Evolutionary conservation across 805 yeast genomes (phyloP).

Genomic region (Zygotorulaspora chibaensis): DNA sequence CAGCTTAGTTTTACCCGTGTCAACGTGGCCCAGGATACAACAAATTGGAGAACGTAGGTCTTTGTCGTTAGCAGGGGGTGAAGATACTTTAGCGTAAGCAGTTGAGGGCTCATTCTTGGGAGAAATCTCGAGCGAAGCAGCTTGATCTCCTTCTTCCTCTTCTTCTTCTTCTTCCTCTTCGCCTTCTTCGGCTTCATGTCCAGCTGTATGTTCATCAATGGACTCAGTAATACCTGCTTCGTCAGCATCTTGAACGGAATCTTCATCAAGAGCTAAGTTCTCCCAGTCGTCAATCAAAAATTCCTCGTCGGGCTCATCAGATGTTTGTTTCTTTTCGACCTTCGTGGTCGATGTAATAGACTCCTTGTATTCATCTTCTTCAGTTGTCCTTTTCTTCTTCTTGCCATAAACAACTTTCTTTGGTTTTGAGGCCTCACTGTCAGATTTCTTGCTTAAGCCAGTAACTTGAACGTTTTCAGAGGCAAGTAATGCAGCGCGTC

Average conservation of each 20-base stretch:
- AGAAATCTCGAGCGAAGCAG: slow-evolving; percentile 28
- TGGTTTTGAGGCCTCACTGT: slow-evolving; percentile 40
- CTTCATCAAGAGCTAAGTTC: slow-evolving; percentile 57
- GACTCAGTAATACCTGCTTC: slow-evolving; percentile 17
- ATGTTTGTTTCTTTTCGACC: slow-evolving; percentile 22
- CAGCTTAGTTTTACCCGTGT: slow-evolving; percentile 97
- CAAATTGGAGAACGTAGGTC: slow-evolving; percentile 97
- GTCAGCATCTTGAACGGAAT: slow-evolving; percentile 41
- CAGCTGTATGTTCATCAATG: slow-evolving; percentile 26
- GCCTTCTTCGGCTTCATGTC: slow-evolving; percentile 33
- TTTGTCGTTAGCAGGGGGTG: slow-evolving; percentile 35
- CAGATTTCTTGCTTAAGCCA: slow-evolving; percentile 49
- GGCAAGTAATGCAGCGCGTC: slow-evolving; percentile 79
- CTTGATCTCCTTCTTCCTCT: slow-evolving; percentile 25
- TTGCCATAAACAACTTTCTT: slow-evolving; percentile 68
- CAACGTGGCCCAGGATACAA: slow-evolving; percentile 99
- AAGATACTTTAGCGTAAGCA: slow-evolving; percentile 30
- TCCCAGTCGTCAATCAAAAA: slow-evolving; percentile 86
- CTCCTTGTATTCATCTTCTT: slow-evolving; percentile 29
- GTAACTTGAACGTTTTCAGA: slow-evolving; percentile 70
- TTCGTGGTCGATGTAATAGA: slow-evolving; percentile 23
- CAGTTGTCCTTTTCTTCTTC: slow-evolving; percentile 53
- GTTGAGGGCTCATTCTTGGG: not conserved
- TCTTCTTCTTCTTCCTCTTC: slow-evolving; percentile 32
- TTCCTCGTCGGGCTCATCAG: slow-evolving; percentile 44